Percentiles rank a stretch among this genome's conserved stretches.
Evolutionary conservation across 345 rosid species (phyloP).

Genomic region (Abelmoschus esculentus): DNA sequence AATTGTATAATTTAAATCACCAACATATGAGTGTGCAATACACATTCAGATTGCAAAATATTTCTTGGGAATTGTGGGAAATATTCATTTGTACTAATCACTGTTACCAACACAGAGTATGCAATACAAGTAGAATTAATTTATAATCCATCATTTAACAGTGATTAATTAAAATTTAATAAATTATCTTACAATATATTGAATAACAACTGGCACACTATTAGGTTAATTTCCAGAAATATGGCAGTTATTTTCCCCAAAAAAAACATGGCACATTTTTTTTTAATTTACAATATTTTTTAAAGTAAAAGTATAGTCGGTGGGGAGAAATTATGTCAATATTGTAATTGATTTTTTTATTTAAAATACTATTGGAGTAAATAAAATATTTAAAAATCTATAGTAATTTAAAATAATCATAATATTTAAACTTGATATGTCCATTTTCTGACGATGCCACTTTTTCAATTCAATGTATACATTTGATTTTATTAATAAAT

Average conservation of each 20-base stretch:
- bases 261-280: too few relatives aligned
- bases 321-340: too few relatives aligned
- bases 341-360: too few relatives aligned
- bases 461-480: not conserved
- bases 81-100: not conserved
- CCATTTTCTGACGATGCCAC: conserved; percentile 9
- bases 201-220: not conserved
- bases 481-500: not conserved
- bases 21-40: not conserved
- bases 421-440: conserved; percentile 24
- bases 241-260: too few relatives aligned
- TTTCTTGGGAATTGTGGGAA: not conserved
- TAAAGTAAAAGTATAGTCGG: too few relatives aligned
- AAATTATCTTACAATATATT: not conserved
- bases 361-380: too few relatives aligned
- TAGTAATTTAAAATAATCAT: too few relatives aligned
- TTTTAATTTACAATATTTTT: too few relatives aligned
- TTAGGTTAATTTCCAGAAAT: too few relatives aligned
- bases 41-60: not conserved
- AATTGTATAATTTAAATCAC: not conserved
- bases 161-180: not conserved
- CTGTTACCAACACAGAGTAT: not conserved
- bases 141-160: not conserved
- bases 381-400: too few relatives aligned
- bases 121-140: not conserved